Evolutionary conservation across 2,329 filamentous ascomycete species (phyloP), one percentile per base, ranked within the genome.

Genomic region (Eutypella sp.): DNA sequence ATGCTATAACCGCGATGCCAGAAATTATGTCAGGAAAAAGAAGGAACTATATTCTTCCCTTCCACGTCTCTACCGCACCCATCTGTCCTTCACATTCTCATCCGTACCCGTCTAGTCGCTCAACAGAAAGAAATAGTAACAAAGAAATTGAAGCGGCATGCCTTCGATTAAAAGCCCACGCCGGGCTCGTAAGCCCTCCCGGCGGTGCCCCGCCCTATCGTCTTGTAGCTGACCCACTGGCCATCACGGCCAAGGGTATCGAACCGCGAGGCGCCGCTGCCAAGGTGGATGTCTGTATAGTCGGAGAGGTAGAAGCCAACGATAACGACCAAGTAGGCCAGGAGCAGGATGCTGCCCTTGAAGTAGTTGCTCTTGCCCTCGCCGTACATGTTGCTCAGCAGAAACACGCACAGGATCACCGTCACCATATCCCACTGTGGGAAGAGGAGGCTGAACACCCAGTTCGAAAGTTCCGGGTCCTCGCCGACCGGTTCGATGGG

Each of bases 341-440:
- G 73, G 52, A 97, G 82, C 43, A 99, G 75, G 57, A 97, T 96
- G 54, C 89, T 95, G 42, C 93, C 93, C 73, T 99, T 99, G 81
- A 99, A 99, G 69, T 99, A 99, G 68, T 99, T 99, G 74, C 91
- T 97, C 81, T 99, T 99, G 34, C 93, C 93, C 70, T 99, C 93
- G 42, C 92, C 89, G 58, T 97, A 95, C 75, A 99, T 92, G 73
- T 97, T 96, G 60, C 90, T 96, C 54, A 99, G 81, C 46, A 99
- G 72, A 72, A 99, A 96, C 16, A 99, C 90, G 60, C 92, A 96
- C 15, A 99, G 72, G 48, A 97, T 96, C 15, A 97, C 89, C 1
- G 89, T 96, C 11, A 97, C 85, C 89, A 99, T 95, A 65, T 99
- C 93, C 92, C 92, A 99, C 66, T 99, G 93, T 1, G 93, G 93